phyloP scores from a whole-genome alignment of 257 asterid genomes.

The Linderniella brevidens region DNA sequence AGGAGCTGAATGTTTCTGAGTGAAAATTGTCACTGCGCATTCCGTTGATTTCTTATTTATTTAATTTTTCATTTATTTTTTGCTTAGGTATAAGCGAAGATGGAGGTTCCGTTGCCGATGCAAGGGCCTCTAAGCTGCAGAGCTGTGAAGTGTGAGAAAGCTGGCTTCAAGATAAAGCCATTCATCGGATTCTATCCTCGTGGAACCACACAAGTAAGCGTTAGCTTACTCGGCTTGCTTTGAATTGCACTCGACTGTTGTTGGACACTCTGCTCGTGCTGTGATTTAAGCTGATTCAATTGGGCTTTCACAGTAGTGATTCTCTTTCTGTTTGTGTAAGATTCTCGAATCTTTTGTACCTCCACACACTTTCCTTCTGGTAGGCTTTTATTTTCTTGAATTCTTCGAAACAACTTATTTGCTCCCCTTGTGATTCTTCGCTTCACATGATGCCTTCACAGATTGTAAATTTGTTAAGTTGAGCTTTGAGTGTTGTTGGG shows the following conservation, averaged over 20 bases:
- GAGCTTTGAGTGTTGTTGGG: too few species aligned
- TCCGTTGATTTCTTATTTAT: too few species aligned
- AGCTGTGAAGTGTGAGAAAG: slow-evolving; percentile 12
- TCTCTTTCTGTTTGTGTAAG: not conserved
- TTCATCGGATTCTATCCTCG: slow-evolving; percentile 42
- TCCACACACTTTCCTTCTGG: too few species aligned
- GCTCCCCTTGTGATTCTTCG: too few species aligned
- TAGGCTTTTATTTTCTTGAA: too few species aligned
- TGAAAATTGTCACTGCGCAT: not conserved
- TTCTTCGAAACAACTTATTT: too few species aligned
- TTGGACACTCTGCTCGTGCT: not conserved
- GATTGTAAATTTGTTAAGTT: too few species aligned
- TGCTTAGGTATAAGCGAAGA: slow-evolving; percentile 8
- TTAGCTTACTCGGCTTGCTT: not conserved
- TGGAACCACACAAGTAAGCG: slow-evolving; percentile 14
- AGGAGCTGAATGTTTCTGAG: slow-evolving; percentile 10
- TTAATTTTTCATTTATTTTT: slow-evolving; percentile 4
- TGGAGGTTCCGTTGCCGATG: slow-evolving; percentile 58
- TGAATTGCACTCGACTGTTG: not conserved
- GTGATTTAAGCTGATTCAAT: not conserved
- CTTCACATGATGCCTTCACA: too few species aligned
- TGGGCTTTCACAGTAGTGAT: not conserved
- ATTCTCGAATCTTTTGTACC: not conserved
- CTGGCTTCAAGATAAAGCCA: slow-evolving; percentile 39
- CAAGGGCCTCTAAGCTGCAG: slow-evolving; percentile 33